phyloP scores from a whole-genome alignment of 1,284 basidiomycete species.

The Pisolithus thermaeus region DNA sequence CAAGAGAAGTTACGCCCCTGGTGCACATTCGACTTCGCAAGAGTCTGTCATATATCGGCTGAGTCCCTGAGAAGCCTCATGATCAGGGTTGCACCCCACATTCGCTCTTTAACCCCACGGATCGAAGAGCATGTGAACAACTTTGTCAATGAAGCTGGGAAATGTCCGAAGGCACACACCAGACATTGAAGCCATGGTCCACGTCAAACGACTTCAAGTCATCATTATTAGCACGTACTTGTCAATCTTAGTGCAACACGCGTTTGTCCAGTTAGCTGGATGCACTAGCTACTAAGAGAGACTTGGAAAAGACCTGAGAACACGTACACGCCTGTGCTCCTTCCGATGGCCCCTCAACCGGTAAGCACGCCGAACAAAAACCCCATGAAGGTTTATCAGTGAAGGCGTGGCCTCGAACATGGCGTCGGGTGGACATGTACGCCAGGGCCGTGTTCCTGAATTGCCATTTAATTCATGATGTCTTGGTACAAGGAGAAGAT shows the following conservation, averaged over 20 bases:
- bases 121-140: too few relatives aligned
- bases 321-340: too few relatives aligned
- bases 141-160: not conserved
- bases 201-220: not conserved
- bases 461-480: not conserved
- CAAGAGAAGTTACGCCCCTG: not conserved
- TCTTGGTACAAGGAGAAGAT: not conserved
- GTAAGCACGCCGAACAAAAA: too few relatives aligned
- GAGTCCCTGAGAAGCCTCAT: too few relatives aligned
- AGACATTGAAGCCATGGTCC: not conserved
- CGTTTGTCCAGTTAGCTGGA: not conserved
- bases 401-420: not conserved
- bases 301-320: too few relatives aligned
- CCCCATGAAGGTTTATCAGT: too few relatives aligned
- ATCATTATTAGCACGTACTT: not conserved
- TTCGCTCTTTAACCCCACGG: too few relatives aligned
- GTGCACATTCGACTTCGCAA: not conserved
- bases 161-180: not conserved
- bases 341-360: too few relatives aligned
- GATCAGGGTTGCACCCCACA: too few relatives aligned
- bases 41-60: too few relatives aligned
- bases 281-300: too few relatives aligned
- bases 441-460: not conserved
- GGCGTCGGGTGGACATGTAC: not conserved
- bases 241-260: not conserved